A percentile compares a stretch with the other conserved stretches of the same genome.
phyloP scores from a whole-genome alignment of 306 rosid genomes.

The Calophaca sinica region DNA sequence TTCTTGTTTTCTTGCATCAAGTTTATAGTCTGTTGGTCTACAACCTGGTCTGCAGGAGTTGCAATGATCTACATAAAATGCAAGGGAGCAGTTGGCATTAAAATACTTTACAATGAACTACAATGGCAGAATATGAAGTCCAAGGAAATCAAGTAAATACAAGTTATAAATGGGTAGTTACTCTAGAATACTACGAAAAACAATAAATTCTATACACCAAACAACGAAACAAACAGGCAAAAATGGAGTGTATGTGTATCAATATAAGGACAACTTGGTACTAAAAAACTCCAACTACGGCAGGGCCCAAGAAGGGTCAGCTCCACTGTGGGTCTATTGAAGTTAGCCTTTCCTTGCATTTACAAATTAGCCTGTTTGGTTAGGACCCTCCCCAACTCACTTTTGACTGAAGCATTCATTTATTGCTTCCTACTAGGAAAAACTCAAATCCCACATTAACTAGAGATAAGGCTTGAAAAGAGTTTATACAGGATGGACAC shows the following conservation, averaged over 20 bases:
- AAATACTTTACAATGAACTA: neutral
- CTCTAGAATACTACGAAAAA: slow-evolving; percentile 1
- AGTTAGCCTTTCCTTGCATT: neutral
- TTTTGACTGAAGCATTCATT: neutral
- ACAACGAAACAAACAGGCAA: slow-evolving; percentile 3
- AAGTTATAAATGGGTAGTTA: slow-evolving; percentile 19
- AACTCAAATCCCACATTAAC: too few species aligned
- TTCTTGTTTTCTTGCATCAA: slow-evolving; percentile 68
- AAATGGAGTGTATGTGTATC: slow-evolving; percentile 3
- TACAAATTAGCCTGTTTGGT: neutral
- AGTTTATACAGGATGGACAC: too few species aligned
- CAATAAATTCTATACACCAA: slow-evolving; percentile 9
- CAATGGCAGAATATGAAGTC: slow-evolving; percentile 7
- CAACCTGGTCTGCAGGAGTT: slow-evolving; percentile 43
- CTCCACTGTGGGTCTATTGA: neutral
- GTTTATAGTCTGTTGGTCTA: slow-evolving; percentile 53
- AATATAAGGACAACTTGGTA: slow-evolving; percentile 10
- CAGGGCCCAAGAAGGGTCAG: neutral
- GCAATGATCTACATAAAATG: slow-evolving; percentile 48
- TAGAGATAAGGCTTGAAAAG: too few species aligned
- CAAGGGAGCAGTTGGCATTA: slow-evolving; percentile 29
- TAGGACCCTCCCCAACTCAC: neutral
- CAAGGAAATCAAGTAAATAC: slow-evolving; percentile 37
- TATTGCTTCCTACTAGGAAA: neutral
- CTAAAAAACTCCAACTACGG: neutral